Evolutionary conservation across 495 filamentous ascomycete species (phyloP).

Genomic region (Neurospora hispaniola): DNA sequence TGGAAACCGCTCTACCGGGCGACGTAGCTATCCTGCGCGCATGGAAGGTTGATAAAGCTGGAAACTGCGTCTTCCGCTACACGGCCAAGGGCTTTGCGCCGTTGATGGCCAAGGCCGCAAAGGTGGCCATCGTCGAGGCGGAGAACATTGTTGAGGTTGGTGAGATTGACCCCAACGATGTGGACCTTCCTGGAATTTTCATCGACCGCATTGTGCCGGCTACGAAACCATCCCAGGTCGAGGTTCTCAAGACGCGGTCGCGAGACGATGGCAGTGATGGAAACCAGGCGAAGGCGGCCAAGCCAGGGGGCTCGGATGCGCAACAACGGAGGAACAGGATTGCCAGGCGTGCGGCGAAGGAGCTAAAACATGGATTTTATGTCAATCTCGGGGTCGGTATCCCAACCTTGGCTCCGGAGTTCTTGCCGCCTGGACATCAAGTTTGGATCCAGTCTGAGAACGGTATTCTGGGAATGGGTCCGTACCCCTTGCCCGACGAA

Average conservation of each 20-base stretch:
- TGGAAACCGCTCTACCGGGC: constrained; percentile 53
- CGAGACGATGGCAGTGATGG: constrained; percentile 15
- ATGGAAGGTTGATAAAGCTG: constrained; percentile 53
- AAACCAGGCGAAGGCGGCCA: constrained; percentile 3
- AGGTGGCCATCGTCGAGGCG: constrained; percentile 55
- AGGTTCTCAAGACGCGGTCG: constrained; percentile 40
- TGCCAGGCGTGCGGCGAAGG: constrained; percentile 47
- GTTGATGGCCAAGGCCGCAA: constrained; percentile 53
- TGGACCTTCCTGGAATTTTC: constrained; percentile 54
- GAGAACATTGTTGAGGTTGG: constrained; percentile 54
- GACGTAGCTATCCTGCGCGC: constrained; percentile 55
- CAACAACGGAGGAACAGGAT: constrained; percentile 43
- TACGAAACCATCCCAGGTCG: constrained; percentile 42
- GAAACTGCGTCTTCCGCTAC: constrained; percentile 54
- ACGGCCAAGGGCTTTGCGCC: constrained; percentile 50
- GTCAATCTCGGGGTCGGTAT: constrained; percentile 59
- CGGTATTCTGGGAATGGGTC: constrained; percentile 51
- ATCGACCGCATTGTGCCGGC: constrained; percentile 53
- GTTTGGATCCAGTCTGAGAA: constrained; percentile 54
- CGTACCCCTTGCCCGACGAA: constrained; percentile 43
- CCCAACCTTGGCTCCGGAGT: constrained; percentile 51
- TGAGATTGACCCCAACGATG: constrained; percentile 44
- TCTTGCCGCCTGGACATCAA: constrained; percentile 35
- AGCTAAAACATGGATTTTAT: constrained; percentile 54
- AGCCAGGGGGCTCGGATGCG: constrained; percentile 16